These are phyloP conservation scores for Rhodotorula sphaerocarpa DNA, from an alignment of 768 basidiomycete genomes.

Conservation along the genomic window DNA sequence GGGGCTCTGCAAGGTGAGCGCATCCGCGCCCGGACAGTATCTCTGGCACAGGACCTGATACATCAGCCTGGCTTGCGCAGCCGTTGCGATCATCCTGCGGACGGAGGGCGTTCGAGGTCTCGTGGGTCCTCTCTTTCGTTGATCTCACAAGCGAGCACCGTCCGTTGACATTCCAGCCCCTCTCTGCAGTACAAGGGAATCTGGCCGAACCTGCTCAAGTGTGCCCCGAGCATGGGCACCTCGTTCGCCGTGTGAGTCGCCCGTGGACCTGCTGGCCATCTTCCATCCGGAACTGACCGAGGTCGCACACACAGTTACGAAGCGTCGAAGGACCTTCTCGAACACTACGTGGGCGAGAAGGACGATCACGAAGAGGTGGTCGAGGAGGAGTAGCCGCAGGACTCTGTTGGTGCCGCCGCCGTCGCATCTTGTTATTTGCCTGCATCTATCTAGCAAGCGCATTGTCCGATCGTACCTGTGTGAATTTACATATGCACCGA, in stretches of 20 bases:
- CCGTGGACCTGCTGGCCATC: not conserved
- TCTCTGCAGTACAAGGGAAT: conserved; percentile 58
- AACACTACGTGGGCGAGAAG: not conserved
- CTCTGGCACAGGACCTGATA: not conserved
- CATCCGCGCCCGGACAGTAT: not conserved
- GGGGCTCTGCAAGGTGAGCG: conserved; percentile 25
- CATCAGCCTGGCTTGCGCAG: conserved; percentile 50
- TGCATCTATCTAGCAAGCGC: too few species aligned
- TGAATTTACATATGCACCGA: too few species aligned
- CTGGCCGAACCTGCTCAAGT: conserved; percentile 36
- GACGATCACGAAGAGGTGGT: not conserved
- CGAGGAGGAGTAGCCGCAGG: not conserved
- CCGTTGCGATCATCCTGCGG: conserved; percentile 58
- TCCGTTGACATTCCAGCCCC: too few species aligned
- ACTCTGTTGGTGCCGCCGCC: too few species aligned
- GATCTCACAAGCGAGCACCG: too few species aligned
- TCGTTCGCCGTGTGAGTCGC: conserved; percentile 16
- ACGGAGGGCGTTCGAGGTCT: conserved; percentile 68
- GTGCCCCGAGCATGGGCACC: conserved; percentile 20
- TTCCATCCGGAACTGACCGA: not conserved
- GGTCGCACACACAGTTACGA: conserved; percentile 18
- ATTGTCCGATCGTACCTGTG: too few species aligned
- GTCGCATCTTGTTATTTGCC: too few species aligned
- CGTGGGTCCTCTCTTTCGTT: not conserved
- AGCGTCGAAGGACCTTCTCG: conserved; percentile 17